Conservation (phyloP, 1,284 basidiomycete species). For the Irpex sp. region DNA sequence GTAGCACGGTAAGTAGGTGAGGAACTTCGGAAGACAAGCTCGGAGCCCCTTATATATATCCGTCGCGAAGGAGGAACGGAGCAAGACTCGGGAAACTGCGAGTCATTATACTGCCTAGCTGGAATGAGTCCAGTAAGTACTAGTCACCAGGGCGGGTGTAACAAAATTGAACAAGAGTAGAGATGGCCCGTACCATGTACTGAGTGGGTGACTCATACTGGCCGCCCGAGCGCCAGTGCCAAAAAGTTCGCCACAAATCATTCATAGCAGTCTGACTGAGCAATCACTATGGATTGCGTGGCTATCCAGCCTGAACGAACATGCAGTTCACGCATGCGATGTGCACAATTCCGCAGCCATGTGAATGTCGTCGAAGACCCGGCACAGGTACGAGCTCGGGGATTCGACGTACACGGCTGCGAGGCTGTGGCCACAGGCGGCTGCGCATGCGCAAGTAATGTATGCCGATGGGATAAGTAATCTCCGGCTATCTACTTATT, state of each 20-base stretch:
- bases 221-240: background rate
- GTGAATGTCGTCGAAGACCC: background rate
- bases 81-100: background rate
- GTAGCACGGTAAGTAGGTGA: background rate
- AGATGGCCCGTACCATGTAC: background rate
- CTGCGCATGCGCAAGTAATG: background rate
- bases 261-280: background rate
- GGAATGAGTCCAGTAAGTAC: background rate
- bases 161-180: background rate
- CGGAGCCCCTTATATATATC: background rate
- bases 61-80: background rate
- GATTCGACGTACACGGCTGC: background rate
- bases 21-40: background rate
- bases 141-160: background rate
- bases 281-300: background rate
- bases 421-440: background rate
- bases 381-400: background rate
- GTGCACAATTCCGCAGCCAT: background rate
- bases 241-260: background rate
- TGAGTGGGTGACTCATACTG: background rate
- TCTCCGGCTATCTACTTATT: background rate
- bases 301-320: background rate
- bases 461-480: background rate
- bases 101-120: background rate
- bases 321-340: background rate